Conservation (phyloP, 192 early-diverging fungal species). For the Coemansia sp. region DNA sequence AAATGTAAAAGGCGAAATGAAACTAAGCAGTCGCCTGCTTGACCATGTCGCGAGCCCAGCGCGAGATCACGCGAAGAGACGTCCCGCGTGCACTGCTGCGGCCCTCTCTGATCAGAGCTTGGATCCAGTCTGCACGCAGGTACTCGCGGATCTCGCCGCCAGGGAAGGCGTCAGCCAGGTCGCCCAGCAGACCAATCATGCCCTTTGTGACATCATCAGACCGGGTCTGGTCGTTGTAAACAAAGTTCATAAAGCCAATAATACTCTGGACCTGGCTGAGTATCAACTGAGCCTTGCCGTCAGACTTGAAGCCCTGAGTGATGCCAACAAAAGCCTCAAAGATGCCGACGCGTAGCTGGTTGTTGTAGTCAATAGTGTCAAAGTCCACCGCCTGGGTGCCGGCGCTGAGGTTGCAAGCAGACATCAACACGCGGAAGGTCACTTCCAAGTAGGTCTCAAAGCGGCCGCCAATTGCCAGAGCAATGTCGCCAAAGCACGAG, state of each 20-base stretch:
- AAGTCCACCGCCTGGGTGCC: constrained; percentile 56
- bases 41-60: constrained; percentile 54
- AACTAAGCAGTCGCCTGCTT: constrained; percentile 46
- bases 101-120: constrained; percentile 72
- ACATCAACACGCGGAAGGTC: constrained; percentile 82
- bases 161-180: constrained; percentile 88
- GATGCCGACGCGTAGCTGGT: constrained; percentile 81
- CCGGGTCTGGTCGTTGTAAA: constrained; percentile 63
- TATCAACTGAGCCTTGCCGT: constrained; percentile 65
- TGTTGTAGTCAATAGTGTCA: constrained; percentile 86
- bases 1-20: neutral
- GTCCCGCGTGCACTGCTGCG: constrained; percentile 59
- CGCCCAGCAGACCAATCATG: constrained; percentile 90
- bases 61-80: constrained; percentile 36
- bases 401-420: constrained; percentile 72
- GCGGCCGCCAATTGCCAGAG: constrained; percentile 84
- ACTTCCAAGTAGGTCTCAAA: constrained; percentile 83
- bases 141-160: constrained; percentile 65
- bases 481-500: constrained; percentile 96
- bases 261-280: constrained; percentile 64
- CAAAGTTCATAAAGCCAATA: constrained; percentile 74
- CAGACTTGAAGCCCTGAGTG: constrained; percentile 83
- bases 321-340: constrained; percentile 97
- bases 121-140: constrained; percentile 76
- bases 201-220: constrained; percentile 67